phyloP scores from a whole-genome alignment of 1,284 basidiomycete genomes.

The Ganoderma lucidum region DNA sequence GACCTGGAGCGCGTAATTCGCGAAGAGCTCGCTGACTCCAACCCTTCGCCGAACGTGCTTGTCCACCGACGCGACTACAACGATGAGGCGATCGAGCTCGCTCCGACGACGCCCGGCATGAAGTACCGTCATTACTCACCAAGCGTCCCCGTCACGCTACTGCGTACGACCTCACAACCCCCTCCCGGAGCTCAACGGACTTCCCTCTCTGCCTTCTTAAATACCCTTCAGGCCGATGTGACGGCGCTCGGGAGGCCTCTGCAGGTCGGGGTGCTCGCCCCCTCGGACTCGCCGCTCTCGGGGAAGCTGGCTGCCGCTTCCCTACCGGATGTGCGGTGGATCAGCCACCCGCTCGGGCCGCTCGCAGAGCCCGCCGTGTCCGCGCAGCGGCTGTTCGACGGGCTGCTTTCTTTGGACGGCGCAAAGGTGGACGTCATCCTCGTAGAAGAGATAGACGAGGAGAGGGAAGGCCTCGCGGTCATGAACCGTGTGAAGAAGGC shows the following conservation, averaged over 20 bases:
- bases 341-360: slow-evolving; percentile 68
- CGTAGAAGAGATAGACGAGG: slow-evolving; percentile 87
- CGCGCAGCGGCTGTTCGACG: slow-evolving; percentile 89
- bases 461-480: slow-evolving; percentile 89
- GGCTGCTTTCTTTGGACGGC: slow-evolving; percentile 83
- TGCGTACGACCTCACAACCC: slow-evolving; percentile 61
- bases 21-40: slow-evolving; percentile 47
- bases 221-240: slow-evolving; percentile 45
- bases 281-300: slow-evolving; percentile 69
- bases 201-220: slow-evolving; percentile 48
- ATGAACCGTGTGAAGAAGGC: slow-evolving; percentile 99
- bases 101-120: slow-evolving; percentile 99
- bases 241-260: slow-evolving; percentile 34
- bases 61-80: slow-evolving; percentile 80
- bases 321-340: slow-evolving; percentile 57
- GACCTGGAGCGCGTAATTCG: slow-evolving; percentile 74
- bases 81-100: slow-evolving; percentile 69
- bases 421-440: slow-evolving; percentile 85
- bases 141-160: slow-evolving; percentile 80
- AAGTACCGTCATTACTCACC: slow-evolving; percentile 99
- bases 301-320: slow-evolving; percentile 42
- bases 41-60: slow-evolving; percentile 61
- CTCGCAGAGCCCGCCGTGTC: slow-evolving; percentile 68
- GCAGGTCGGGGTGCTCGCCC: slow-evolving; percentile 75
- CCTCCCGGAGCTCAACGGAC: slow-evolving; percentile 43